Evolutionary conservation across 2,329 filamentous ascomycete species (phyloP).

Genomic region (Reticulascus tulasneorum): DNA sequence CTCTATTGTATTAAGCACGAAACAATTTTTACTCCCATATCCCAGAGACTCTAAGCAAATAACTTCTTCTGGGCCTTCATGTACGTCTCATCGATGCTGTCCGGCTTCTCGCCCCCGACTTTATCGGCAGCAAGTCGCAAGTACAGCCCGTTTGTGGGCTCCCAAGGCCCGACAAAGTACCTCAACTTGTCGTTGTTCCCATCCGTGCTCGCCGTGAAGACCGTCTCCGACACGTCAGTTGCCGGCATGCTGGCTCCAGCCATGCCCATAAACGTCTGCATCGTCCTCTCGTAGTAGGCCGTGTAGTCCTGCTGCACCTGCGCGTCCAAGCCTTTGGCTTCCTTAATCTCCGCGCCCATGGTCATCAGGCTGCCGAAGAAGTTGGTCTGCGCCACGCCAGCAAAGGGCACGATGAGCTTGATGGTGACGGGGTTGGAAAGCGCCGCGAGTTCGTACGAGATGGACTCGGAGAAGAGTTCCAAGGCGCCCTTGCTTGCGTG

Average conservation of each 20-base stretch:
- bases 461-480: conserved; percentile 1
- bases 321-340: no score
- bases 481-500: conserved; percentile 1
- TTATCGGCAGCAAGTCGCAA: no score
- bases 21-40: no score
- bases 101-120: no score
- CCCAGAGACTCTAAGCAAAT: no score
- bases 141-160: no score
- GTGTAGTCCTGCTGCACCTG: background rate
- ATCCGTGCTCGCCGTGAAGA: background rate
- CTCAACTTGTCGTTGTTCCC: background rate
- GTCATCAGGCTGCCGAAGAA: background rate
- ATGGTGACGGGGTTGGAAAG: background rate
- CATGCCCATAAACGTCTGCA: background rate
- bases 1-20: no score
- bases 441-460: conserved; percentile 1
- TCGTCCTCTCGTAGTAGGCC: background rate
- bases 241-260: background rate
- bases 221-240: background rate
- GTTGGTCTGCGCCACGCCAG: background rate
- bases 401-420: conserved; percentile 1
- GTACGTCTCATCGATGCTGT: no score
- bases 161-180: background rate
- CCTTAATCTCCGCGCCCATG: no score
- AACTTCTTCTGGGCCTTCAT: no score